A percentile compares a stretch with the other conserved stretches of the same genome.
Evolutionary conservation across 1,139 yeast species (phyloP).

Genomic region (Diutina rugosa): DNA sequence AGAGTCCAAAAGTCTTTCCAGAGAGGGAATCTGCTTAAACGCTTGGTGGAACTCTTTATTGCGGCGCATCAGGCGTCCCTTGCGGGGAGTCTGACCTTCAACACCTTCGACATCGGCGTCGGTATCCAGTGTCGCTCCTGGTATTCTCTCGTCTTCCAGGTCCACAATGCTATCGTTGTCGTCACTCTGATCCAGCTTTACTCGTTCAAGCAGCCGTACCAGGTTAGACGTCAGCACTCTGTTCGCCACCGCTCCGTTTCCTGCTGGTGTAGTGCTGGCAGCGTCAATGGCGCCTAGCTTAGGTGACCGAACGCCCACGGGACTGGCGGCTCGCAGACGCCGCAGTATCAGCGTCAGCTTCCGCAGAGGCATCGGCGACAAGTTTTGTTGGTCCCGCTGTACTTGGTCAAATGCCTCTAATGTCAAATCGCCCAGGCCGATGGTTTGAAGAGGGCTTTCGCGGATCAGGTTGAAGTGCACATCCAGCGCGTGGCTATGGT

Average conservation of each 20-base stretch:
- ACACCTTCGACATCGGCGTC: neutral
- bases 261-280: neutral
- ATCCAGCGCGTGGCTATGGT: constrained; percentile 5
- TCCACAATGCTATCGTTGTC: neutral
- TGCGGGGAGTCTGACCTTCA: neutral
- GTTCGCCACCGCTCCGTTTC: neutral
- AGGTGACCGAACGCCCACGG: neutral
- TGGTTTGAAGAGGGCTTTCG: constrained; percentile 41
- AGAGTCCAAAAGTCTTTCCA: constrained; percentile 49
- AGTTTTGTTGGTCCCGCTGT: neutral
- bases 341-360: neutral
- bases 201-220: neutral
- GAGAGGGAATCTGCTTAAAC: constrained; percentile 41
- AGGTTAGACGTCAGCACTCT: neutral
- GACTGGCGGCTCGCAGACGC: neutral
- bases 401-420: constrained; percentile 38
- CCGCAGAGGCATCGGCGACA: neutral
- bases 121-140: constrained; percentile 3
- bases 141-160: constrained; percentile 4
- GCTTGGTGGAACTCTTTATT: constrained; percentile 51
- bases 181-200: neutral
- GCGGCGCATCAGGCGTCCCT: neutral
- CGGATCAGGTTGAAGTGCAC: constrained; percentile 48
- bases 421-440: constrained; percentile 64
- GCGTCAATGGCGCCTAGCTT: neutral